Base-by-base conservation (phyloP, 202 grass and related monocot genomes). In the Dendrocalamus latiflorus region DNA sequence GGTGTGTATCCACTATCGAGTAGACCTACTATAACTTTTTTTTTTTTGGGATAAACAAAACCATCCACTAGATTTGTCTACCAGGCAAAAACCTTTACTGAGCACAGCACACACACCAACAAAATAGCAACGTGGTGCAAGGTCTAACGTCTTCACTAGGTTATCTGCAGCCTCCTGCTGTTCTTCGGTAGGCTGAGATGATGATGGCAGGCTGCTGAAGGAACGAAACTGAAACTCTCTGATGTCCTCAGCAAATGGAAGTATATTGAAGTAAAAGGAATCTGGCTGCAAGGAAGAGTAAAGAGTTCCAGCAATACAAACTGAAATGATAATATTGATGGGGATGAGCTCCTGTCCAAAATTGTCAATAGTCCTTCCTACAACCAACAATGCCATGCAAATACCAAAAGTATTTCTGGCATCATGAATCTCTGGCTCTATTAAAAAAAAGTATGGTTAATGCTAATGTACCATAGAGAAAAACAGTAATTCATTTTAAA, bases 241-340 rank as follows among this genome's bases (percentile, higher is more conserved):
- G 45, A 98, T 50, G 37, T 95, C 95, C 85, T 98, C 95, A 71
- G 87, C 81, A 87, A 98, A 98, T 74, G 95, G 95, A 77, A 98
- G 89, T 79, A 95, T 80, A 65, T 93, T 98, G 63, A 95, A 95
- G 87, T 86, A 95, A 80, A 98, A 98, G 9, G 95, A 95, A 89
- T 98, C 95, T 81, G 88, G 76, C 95, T 98, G 90, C 57, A 75
- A 43, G 64, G 4, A 18, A 84, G 18, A 83, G 85, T 36, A 77
- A 74, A 54, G 0, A 82, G 80, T 37, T 51, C n/a, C n/a, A n/a
- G n/a, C n/a, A n/a, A n/a, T n/a, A n/a, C n/a, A n/a, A n/a, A n/a
- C n/a, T n/a, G n/a, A n/a, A n/a, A n/a, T n/a, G n/a, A n/a, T n/a
- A n/a, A n/a, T n/a, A n/a, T n/a, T n/a, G n/a, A n/a, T n/a, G n/a